Conservation (phyloP, 2,329 filamentous ascomycete species). For the Niveomyces coronatus region DNA sequence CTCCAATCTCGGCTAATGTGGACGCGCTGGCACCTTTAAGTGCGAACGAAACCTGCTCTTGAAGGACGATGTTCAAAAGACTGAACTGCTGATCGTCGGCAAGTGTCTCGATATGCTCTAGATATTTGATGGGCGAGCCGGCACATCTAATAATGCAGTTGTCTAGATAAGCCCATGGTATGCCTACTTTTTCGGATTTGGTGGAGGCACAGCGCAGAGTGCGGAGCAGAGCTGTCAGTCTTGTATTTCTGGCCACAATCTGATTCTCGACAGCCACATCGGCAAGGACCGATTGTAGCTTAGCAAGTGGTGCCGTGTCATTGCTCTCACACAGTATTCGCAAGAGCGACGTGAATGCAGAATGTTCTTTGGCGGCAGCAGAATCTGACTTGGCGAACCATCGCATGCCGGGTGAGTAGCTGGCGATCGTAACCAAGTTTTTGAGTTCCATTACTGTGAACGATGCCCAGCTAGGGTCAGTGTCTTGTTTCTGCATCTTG, state of each 20-base stretch:
- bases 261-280: conserved; percentile 56
- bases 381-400: conserved; percentile 75
- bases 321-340: conserved; percentile 29
- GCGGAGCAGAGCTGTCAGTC: conserved; percentile 37
- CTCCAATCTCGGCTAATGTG: conserved; percentile 35
- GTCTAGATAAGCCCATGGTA: conserved; percentile 64
- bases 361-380: conserved; percentile 30
- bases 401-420: conserved; percentile 71
- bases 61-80: conserved; percentile 56
- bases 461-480: conserved; percentile 38
- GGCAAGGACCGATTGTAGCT: conserved; percentile 45
- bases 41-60: conserved; percentile 70
- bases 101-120: conserved; percentile 53
- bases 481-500: conserved; percentile 44
- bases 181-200: conserved; percentile 22
- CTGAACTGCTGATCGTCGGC: conserved; percentile 30
- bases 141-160: conserved; percentile 71
- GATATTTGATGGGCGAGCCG: conserved; percentile 70
- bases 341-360: conserved; percentile 63
- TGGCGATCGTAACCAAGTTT: conserved; percentile 70
- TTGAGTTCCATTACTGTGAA: conserved; percentile 65
- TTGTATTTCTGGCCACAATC: conserved; percentile 44
- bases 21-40: conserved; percentile 38
- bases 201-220: conserved; percentile 17
- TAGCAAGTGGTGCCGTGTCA: conserved; percentile 24